Evolutionary conservation across 176 grass and related monocot genomes (phyloP).

Genomic region (Triticum monococcum): DNA sequence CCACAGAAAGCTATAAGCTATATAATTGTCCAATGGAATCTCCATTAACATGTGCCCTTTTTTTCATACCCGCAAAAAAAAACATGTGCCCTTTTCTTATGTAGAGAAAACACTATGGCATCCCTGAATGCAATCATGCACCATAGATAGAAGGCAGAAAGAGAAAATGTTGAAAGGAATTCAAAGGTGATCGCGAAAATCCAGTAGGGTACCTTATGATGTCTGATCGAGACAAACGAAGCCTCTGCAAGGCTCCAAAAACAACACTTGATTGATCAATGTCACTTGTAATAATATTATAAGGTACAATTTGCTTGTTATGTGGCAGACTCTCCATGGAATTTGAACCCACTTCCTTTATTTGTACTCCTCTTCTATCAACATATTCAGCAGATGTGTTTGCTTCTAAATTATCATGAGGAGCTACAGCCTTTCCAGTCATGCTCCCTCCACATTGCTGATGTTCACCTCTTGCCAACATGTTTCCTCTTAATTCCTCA

Average conservation of each 20-base stretch:
- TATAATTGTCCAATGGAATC: not conserved
- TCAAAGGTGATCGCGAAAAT: slow-evolving; percentile 6
- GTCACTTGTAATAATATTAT: slow-evolving; percentile 23
- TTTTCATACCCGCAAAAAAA: too few relatives aligned
- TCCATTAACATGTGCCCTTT: not conserved
- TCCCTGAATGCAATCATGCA: not conserved
- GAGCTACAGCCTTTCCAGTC: slow-evolving; percentile 21
- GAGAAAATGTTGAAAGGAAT: not conserved
- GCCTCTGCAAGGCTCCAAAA: slow-evolving; percentile 47
- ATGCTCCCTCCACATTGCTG: slow-evolving; percentile 15
- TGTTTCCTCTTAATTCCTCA: slow-evolving; percentile 32
- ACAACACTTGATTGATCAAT: slow-evolving; percentile 41
- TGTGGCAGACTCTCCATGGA: slow-evolving; percentile 22
- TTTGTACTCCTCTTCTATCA: slow-evolving; percentile 19
- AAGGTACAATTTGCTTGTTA: slow-evolving; percentile 49
- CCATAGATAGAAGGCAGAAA: not conserved
- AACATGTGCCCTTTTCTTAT: not conserved
- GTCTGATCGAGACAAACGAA: slow-evolving; percentile 46
- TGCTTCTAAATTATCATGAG: slow-evolving; percentile 29
- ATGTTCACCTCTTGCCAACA: slow-evolving; percentile 1
- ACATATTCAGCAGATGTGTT: slow-evolving; percentile 19
- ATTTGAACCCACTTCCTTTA: slow-evolving; percentile 34
- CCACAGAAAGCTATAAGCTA: not conserved
- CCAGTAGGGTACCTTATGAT: slow-evolving; percentile 43
- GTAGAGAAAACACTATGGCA: not conserved